Base-by-base conservation (phyloP, 768 basidiomycete species). In the Phaffia australis region DNA sequence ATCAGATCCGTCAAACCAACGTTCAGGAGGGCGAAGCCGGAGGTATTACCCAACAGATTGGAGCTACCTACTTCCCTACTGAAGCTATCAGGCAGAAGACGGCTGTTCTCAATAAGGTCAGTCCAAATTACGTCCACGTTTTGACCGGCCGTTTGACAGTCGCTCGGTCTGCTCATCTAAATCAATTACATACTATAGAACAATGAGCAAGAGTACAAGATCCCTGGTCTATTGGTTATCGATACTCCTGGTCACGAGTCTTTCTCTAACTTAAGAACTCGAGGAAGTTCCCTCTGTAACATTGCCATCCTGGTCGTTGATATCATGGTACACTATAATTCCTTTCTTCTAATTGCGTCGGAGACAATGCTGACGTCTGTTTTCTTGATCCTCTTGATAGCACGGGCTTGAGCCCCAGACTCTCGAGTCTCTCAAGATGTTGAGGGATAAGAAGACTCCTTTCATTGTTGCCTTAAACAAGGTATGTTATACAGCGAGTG, bases 171-270 rank as follows among this genome's bases (percentile, higher is more conserved):
- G 16, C 52, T 54, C 4, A 54, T 54, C 52, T 54, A 8, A n/a
- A n/a, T 54, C 27, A 8, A 6, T 52, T 30, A 18, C 4, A 14
- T 15, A 0, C 27, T 14, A 32, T 73, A 89, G 87, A 86, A 89
- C 71, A 85, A 84, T 68, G 76, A 76, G 51, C 86, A 88, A 78
- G 89, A 98, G 72, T 97, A 93, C 81, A 95, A 97, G 78, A 86
- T 97, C 69, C 95, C 95, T 47, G 95, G 95, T 76, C 82, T 99
- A 19, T 81, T 99, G 64, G 76, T 99, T 71, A 98, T 99, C 71
- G 95, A 99, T 75, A 99, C 95, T 1, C 95, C 95, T 64, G 95
- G 95, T 64, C 95, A 99, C 84, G 95, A 98, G 78, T 94, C 92
- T 6, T 99, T 99, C 82, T 91, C 91, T 9, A 98, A 98, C 76